These are phyloP conservation scores for Alternaria sp. DNA, from an alignment of 2,329 filamentous ascomycete species.

Conservation along the genomic window DNA sequence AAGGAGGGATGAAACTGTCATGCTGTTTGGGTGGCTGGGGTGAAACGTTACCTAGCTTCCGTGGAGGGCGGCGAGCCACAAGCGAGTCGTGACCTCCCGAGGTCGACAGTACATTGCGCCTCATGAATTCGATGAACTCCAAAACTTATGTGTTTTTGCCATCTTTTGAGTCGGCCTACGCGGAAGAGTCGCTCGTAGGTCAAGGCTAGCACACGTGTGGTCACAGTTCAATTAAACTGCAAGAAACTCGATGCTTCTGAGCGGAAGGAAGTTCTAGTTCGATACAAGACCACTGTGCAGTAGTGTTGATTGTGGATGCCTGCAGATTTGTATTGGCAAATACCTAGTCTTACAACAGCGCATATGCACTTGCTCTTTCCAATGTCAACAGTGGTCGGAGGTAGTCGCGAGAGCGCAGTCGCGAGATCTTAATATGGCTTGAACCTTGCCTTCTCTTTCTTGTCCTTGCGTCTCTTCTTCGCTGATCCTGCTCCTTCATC, in stretches of 20 bases:
- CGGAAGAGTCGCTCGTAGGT: background rate
- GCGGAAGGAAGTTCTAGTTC: background rate
- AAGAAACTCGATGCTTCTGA: background rate
- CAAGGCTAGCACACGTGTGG: background rate
- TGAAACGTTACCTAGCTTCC: constrained; percentile 14
- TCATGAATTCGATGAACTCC: background rate
- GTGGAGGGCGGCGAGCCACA: background rate
- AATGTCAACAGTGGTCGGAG: background rate
- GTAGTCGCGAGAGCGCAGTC: background rate
- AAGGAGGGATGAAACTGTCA: constrained; percentile 10
- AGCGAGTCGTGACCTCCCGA: background rate
- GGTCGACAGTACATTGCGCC: background rate
- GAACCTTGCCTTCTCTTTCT: constrained; percentile 46
- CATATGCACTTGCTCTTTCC: background rate
- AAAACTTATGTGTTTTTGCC: background rate
- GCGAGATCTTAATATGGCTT: constrained; percentile 32
- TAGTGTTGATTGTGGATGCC: background rate
- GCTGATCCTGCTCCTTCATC: constrained; percentile 28
- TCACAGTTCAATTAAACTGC: background rate
- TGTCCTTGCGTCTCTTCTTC: constrained; percentile 34
- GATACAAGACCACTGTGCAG: background rate
- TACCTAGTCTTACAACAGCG: background rate
- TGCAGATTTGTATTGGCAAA: background rate
- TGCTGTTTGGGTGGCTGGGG: constrained; percentile 10
- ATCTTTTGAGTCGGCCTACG: background rate